Conservation (phyloP, 1,284 basidiomycete genomes). For the Amylostereum areolatum region DNA sequence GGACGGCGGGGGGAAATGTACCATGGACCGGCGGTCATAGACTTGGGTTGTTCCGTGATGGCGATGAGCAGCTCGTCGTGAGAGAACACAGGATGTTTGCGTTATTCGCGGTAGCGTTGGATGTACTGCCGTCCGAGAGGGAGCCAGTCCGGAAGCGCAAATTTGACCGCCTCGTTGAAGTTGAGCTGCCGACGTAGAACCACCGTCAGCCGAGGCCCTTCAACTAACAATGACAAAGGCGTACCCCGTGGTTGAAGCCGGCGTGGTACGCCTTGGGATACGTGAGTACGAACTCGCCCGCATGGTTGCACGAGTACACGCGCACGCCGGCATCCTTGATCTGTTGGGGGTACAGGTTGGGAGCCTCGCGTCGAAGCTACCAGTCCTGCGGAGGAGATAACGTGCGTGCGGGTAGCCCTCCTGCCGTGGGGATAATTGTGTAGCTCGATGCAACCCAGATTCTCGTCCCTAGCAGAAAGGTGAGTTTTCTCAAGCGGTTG, state of each 20-base stretch:
- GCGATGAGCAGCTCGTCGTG: constrained; percentile 99
- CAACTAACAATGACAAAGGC: too few relatives aligned
- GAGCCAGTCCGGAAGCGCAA: constrained; percentile 97
- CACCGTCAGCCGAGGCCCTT: too few relatives aligned
- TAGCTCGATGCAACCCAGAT: too few relatives aligned
- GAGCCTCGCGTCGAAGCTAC: too few relatives aligned
- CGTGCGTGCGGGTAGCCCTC: too few relatives aligned
- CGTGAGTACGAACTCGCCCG: constrained; percentile 97
- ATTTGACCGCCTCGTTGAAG: constrained; percentile 99
- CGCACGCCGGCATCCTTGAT: constrained; percentile 87
- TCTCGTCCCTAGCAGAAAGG: too few relatives aligned
- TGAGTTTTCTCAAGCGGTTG: too few relatives aligned
- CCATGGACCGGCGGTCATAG: too few relatives aligned
- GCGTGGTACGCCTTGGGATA: constrained; percentile 99
- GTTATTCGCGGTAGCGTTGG: constrained; percentile 83
- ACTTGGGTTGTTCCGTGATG: too few relatives aligned
- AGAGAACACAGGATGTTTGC: constrained; percentile 95
- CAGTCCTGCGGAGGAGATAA: too few relatives aligned
- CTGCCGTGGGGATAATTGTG: too few relatives aligned
- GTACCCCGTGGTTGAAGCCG: constrained; percentile 97
- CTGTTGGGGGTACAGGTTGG: constrained; percentile 92
- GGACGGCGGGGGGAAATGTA: too few relatives aligned
- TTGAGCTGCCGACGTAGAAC: constrained; percentile 77
- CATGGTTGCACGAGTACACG: constrained; percentile 93
- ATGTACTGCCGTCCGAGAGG: constrained; percentile 84